Conservation (phyloP, 495 filamentous ascomycete genomes). For the Penicillium verhagenii region DNA sequence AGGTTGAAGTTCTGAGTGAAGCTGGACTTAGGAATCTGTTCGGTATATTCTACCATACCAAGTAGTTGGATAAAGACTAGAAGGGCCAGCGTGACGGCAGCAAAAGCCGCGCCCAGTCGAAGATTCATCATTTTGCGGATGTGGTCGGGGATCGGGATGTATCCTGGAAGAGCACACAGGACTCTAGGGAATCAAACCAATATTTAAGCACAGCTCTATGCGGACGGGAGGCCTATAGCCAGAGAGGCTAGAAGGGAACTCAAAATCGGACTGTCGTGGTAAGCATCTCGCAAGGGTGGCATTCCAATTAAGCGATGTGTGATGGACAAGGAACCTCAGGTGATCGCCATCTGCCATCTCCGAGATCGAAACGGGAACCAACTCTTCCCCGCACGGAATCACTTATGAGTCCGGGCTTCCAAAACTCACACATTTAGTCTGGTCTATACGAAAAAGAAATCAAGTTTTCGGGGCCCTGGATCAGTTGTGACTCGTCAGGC, state of each 20-base stretch:
- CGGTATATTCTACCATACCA: slow-evolving; percentile 17
- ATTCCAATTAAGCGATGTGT: slow-evolving; percentile 14
- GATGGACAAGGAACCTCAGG: slow-evolving; percentile 17
- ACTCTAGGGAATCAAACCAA: slow-evolving; percentile 5
- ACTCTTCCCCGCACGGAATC: slow-evolving; percentile 16
- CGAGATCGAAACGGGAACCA: slow-evolving; percentile 13
- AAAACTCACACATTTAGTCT: background rate
- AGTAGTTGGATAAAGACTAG: slow-evolving; percentile 35
- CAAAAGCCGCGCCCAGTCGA: slow-evolving; percentile 24
- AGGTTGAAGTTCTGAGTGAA: slow-evolving; percentile 21
- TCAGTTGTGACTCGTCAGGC: background rate
- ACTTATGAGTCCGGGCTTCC: slow-evolving; percentile 1
- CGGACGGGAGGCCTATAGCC: background rate
- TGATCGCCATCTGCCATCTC: slow-evolving; percentile 16
- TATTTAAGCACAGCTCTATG: slow-evolving; percentile 9
- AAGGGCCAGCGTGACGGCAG: slow-evolving; percentile 21
- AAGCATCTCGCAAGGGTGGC: slow-evolving; percentile 6
- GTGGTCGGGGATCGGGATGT: background rate
- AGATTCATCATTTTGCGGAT: slow-evolving; percentile 30
- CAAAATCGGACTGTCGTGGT: slow-evolving; percentile 9
- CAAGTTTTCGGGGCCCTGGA: background rate
- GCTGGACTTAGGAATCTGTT: slow-evolving; percentile 11
- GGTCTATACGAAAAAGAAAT: background rate
- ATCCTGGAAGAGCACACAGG: background rate
- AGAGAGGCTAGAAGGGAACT: background rate